Evolutionary conservation across 768 basidiomycete genomes (phyloP).

Genomic region (Cubamyces sp.): DNA sequence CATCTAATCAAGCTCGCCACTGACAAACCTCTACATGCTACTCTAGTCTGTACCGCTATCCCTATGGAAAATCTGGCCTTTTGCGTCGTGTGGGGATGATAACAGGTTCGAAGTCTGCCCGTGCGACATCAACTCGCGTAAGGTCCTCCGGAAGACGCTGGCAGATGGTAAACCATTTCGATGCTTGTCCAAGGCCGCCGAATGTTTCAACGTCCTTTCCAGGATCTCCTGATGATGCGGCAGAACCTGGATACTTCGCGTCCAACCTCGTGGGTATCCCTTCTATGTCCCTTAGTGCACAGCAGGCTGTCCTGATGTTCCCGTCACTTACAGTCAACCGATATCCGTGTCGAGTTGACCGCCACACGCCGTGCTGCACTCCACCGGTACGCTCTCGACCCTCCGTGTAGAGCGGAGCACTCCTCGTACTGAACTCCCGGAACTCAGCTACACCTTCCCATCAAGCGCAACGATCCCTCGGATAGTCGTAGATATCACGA

Average conservation of each 20-base stretch:
- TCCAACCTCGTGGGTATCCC: constrained; percentile 52
- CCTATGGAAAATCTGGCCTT: constrained; percentile 64
- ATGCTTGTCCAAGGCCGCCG: background rate
- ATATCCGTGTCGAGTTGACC: constrained; percentile 61
- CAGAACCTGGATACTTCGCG: constrained; percentile 69
- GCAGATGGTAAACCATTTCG: constrained; percentile 44
- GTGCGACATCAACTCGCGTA: constrained; percentile 49
- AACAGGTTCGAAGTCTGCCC: constrained; percentile 54
- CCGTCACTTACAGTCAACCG: constrained; percentile 46
- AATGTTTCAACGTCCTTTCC: background rate
- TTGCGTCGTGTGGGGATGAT: constrained; percentile 44
- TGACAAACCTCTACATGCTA: background rate
- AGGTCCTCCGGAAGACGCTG: constrained; percentile 50
- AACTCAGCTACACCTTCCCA: constrained; percentile 36
- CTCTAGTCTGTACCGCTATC: constrained; percentile 54
- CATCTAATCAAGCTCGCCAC: background rate
- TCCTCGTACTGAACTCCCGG: background rate
- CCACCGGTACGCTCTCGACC: constrained; percentile 47
- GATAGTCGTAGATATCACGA: constrained; percentile 62
- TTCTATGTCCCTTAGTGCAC: background rate
- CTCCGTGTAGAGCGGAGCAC: too few relatives aligned
- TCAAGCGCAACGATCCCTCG: constrained; percentile 42
- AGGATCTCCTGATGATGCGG: constrained; percentile 63
- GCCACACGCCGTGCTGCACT: constrained; percentile 61
- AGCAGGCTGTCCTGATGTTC: background rate